phyloP scores from a whole-genome alignment of 352 stramenopile species.

The Phytophthora lateralis region DNA sequence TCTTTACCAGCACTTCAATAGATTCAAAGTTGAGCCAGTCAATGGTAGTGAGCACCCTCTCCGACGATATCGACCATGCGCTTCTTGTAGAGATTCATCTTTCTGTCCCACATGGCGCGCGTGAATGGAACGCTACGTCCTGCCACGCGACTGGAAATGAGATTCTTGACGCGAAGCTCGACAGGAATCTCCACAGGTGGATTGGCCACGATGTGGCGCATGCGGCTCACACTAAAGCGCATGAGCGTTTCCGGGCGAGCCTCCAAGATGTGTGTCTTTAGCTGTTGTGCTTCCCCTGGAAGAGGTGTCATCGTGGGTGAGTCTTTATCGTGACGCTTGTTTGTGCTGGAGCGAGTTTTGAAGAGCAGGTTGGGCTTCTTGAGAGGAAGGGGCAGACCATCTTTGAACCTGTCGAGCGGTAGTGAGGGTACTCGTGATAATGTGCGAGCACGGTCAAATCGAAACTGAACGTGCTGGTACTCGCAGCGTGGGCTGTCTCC shows the following conservation, averaged over 20 bases:
- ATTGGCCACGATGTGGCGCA: constrained; percentile 52
- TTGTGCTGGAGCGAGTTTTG: constrained; percentile 14
- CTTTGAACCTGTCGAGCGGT: not conserved
- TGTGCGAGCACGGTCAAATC: not conserved
- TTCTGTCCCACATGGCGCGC: constrained; percentile 69
- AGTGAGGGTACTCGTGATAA: not conserved
- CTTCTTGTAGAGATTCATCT: constrained; percentile 45
- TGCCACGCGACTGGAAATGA: constrained; percentile 44
- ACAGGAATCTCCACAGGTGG: constrained; percentile 60
- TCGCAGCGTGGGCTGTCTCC: not conserved
- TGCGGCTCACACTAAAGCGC: constrained; percentile 72
- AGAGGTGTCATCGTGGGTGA: constrained; percentile 9
- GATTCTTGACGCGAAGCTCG: constrained; percentile 40
- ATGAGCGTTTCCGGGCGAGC: constrained; percentile 47
- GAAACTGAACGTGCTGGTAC: not conserved
- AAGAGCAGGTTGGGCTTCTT: constrained; percentile 30
- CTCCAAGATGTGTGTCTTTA: constrained; percentile 64
- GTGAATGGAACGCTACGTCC: constrained; percentile 65
- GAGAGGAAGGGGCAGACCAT: constrained; percentile 29
- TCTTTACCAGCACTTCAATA: not conserved
- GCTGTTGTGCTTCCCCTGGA: constrained; percentile 48
- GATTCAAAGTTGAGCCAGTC: constrained; percentile 7
- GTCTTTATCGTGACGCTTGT: constrained; percentile 14
- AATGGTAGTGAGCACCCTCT: constrained; percentile 45
- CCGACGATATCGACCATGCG: constrained; percentile 49